Evolutionary conservation across 441 rosid species (phyloP), one percentile per base, ranked within the genome.

Genomic region (Euphorbia corollata): DNA sequence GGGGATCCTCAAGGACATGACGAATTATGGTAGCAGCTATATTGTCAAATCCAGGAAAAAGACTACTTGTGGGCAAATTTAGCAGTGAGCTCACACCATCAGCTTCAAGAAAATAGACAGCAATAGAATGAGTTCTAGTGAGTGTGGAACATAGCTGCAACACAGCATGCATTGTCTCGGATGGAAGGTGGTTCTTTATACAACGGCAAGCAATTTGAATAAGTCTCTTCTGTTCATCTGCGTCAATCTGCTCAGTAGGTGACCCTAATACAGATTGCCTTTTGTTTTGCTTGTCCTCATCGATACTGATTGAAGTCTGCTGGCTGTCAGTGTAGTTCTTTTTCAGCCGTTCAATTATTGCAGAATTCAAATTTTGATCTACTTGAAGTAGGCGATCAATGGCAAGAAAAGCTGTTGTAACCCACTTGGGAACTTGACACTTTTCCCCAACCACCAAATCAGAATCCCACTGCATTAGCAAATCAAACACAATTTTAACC

Each of bases 1-100:
- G 96, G 32, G 99, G 94, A 86, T 94, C 99, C 81, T 94, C 99
- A 70, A 94, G 96, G 75, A 88, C 84, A 64, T 94, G 97, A 34
- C 99, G 91, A 77, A 91, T 84, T 27, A 94, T 89, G 70, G 90
- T 86, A 61, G 97, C 91, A 77, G 94, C 91, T 82, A 91, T 76
- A 79, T 74, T 83, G 80, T 94, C 99, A 79, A 89, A 94, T 64
- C 99, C 98, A 58, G 99, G 85, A 76, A 94, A 94, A 20, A 94
- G 96, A 76, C 99, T 80, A 74, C 80, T 83, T 57, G 89, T 88
- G 12, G 97, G 99, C 79, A 94, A 77, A 41, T 95, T 86, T 65
- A 94, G 92, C 69, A 94, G 80, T 6, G 85, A 81, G 78, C 78
- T 83, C 55, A 91, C 78, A 78, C 98, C 99, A 55, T 93, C 92